Evolutionary conservation across 768 basidiomycete species (phyloP).

Genomic region (Botryobasidium botryosum): DNA sequence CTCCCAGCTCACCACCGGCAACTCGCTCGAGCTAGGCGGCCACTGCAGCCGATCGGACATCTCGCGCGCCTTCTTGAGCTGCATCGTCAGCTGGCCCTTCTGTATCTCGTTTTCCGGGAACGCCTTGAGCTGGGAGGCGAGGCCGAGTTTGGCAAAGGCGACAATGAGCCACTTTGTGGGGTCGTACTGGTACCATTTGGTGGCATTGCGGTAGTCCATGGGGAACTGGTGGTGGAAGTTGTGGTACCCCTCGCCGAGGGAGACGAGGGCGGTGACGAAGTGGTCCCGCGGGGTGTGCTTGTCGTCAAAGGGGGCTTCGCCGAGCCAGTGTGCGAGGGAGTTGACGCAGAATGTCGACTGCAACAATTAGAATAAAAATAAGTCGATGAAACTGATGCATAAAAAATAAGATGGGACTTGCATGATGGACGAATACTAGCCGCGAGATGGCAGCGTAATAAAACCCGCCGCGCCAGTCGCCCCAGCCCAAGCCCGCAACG

Average conservation of each 20-base stretch:
- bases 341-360: conserved; percentile 95
- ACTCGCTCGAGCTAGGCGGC: conserved; percentile 57
- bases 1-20: conserved; percentile 77
- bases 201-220: conserved; percentile 6
- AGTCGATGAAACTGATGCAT: conserved; percentile 2
- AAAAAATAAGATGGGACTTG: conserved; percentile 23
- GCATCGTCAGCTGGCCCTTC: conserved; percentile 1
- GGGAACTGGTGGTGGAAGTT: conserved; percentile 9
- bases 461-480: conserved; percentile 72
- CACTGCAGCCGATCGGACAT: conserved; percentile 37
- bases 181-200: conserved; percentile 4
- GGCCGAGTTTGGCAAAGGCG: too few relatives aligned
- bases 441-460: conserved; percentile 69
- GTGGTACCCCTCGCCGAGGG: conserved; percentile 27
- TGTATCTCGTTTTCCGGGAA: conserved; percentile 45
- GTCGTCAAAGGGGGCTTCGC: conserved; percentile 84
- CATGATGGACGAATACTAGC: conserved; percentile 76
- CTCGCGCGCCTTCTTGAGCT: conserved; percentile 8
- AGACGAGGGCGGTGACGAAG: conserved; percentile 71
- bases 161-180: conserved; percentile 9
- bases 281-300: conserved; percentile 89
- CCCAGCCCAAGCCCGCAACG: conserved; percentile 68
- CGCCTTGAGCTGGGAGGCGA: conserved; percentile 54
- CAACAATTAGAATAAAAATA: not conserved
- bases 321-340: conserved; percentile 92